Percentiles rank a stretch among this genome's conserved stretches.
phyloP scores from a whole-genome alignment of 2,329 filamentous ascomycete genomes.

The Alternaria sp. region DNA sequence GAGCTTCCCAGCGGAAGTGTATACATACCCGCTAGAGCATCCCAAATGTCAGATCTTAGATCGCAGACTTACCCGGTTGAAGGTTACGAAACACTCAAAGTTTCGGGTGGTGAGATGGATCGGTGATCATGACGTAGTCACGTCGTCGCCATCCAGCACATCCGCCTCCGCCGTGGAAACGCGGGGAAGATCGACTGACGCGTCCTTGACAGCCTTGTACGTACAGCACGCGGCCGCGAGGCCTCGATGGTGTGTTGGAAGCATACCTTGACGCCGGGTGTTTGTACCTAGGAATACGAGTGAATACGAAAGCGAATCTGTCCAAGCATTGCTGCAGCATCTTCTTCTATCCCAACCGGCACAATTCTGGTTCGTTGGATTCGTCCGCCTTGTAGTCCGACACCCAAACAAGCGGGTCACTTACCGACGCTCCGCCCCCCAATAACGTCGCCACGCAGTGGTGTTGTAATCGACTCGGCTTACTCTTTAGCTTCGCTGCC shows the following conservation, averaged over 20 bases:
- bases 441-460: conserved; percentile 22
- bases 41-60: not conserved
- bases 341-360: not conserved
- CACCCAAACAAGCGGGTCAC: not conserved
- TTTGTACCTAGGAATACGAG: not conserved
- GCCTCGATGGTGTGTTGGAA: not conserved
- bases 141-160: conserved; percentile 9
- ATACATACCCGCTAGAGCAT: not conserved
- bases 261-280: not conserved
- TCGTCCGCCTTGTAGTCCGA: conserved; percentile 16
- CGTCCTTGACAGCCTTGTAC: conserved; percentile 20
- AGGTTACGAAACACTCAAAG: not conserved
- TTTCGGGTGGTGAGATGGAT: conserved; percentile 1
- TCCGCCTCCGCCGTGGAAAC: not conserved
- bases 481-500: conserved; percentile 18
- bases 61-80: not conserved
- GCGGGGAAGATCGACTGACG: conserved; percentile 18
- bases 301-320: not conserved
- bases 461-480: conserved; percentile 42
- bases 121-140: conserved; percentile 1
- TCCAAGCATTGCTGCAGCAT: not conserved
- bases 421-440: conserved; percentile 12
- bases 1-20: not conserved
- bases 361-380: conserved; percentile 1
- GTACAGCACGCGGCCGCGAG: conserved; percentile 8